Base-by-base conservation (phyloP, 2,329 filamentous ascomycete genomes). In the Didymella arachidicola region DNA sequence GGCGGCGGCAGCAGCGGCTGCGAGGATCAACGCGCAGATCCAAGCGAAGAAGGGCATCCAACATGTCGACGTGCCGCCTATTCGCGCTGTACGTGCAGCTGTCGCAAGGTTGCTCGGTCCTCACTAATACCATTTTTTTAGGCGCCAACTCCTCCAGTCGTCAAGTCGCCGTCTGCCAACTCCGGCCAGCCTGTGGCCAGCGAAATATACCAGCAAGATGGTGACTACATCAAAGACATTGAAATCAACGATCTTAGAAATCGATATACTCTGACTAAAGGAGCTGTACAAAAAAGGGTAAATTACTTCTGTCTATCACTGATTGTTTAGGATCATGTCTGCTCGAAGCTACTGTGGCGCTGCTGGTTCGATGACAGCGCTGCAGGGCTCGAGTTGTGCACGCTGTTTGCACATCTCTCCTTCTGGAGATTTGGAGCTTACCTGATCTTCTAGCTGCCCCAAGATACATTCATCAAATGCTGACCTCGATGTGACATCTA, bases 211-310 rank as follows among this genome's bases (percentile, higher is more conserved):
- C 90, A 96, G 70, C 90, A 93, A 62, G 95, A 98, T 76, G 95
- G 95, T 71, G 95, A 99, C 80, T 98, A 91, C 78, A 98, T 99
- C 80, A 95, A 96, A 79, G 95, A 99, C 75, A 97, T 99, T 74
- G 95, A 98, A 82, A 92, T 99, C 82, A 99, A 99, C 79, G 94
- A 98, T 79, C 81, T 98, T 73, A 90, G 94, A 65, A 99, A 98
- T 78, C 91, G 94, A 71, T 99, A 99, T 79, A 90, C 93, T 78
- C 85, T 99, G 81, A 99, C 94, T 65, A 98, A 97, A 83, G 93
- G 93, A 73, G 91, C 92, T 72, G 97, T 93, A 67, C 95, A 98
- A 84, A 96, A 97, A 87, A 97, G 95, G 94, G 95, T 99, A 97
- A 96, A 90, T 93, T 89, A 66, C 64, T 86, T 86, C 85, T 86